Evolutionary conservation across 177 flowering plant genomes (phyloP).

Genomic region (Telopea speciosissima): DNA sequence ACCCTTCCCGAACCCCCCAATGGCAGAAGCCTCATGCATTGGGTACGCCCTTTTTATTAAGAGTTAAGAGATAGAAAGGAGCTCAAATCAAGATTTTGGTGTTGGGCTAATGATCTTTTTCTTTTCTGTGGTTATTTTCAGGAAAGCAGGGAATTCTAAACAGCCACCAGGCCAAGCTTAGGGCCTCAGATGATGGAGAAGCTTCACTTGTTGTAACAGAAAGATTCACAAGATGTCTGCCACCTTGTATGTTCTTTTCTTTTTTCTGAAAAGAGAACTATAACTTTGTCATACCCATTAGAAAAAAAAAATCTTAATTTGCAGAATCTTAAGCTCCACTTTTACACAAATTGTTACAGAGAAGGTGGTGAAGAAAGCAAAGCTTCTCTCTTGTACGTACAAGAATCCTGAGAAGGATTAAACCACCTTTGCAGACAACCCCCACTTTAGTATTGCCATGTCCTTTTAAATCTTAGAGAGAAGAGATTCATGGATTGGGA

Average conservation of each 20-base stretch:
- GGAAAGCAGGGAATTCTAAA: constrained; percentile 40
- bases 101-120: not conserved
- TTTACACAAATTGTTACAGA: not conserved
- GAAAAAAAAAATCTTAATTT: not conserved
- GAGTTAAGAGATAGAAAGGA: too few species aligned
- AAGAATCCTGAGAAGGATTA: constrained; percentile 8
- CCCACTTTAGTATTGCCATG: constrained; percentile 7
- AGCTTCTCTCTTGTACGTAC: constrained; percentile 9
- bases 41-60: too few species aligned
- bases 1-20: too few species aligned
- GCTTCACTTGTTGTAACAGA: constrained; percentile 10
- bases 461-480: not conserved
- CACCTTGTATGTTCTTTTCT: constrained; percentile 12
- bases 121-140: constrained; percentile 17
- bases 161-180: constrained; percentile 39
- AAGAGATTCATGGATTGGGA: constrained; percentile 14
- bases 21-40: too few species aligned
- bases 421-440: constrained; percentile 6
- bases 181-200: constrained; percentile 5
- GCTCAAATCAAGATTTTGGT: not conserved
- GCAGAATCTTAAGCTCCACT: not conserved
- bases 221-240: constrained; percentile 3
- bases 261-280: not conserved
- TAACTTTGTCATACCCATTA: not conserved
- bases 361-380: not conserved